These are phyloP conservation scores for Candida sojae DNA, from an alignment of 1,139 yeast genomes.

Conservation along the genomic window DNA sequence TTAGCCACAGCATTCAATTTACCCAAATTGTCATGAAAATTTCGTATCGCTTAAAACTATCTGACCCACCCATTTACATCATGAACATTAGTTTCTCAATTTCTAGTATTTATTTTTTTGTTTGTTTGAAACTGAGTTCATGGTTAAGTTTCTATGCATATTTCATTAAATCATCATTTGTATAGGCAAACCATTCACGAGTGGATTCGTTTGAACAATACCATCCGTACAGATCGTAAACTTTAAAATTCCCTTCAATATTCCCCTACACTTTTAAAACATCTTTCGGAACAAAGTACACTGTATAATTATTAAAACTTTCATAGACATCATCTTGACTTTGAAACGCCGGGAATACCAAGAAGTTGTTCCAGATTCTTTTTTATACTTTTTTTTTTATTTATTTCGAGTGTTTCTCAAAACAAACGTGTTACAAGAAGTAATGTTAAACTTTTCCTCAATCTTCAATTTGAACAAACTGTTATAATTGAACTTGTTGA, in stretches of 20 bases:
- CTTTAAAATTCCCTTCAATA: too few relatives aligned
- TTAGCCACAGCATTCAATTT: neutral
- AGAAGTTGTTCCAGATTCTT: neutral
- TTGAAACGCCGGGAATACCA: neutral
- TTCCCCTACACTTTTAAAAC: too few relatives aligned
- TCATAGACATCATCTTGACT: neutral
- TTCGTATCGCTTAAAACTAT: neutral
- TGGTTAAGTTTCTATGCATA: neutral
- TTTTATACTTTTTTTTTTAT: neutral
- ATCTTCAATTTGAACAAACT: too few relatives aligned
- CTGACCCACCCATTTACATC: neutral
- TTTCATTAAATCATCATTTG: too few relatives aligned
- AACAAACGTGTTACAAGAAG: constrained; percentile 1
- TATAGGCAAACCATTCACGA: neutral
- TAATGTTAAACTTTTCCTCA: neutral
- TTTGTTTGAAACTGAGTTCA: too few relatives aligned
- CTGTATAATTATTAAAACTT: neutral
- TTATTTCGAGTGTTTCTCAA: neutral
- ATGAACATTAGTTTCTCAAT: too few relatives aligned
- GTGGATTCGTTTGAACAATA: too few relatives aligned
- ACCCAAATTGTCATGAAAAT: neutral
- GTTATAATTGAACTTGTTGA: neutral
- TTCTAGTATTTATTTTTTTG: too few relatives aligned
- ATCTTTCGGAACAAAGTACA: too few relatives aligned
- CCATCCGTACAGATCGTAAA: too few relatives aligned